phyloP scores from a whole-genome alignment of 2,329 filamentous ascomycete genomes.

The Aspergillus ochraceoroseus region DNA sequence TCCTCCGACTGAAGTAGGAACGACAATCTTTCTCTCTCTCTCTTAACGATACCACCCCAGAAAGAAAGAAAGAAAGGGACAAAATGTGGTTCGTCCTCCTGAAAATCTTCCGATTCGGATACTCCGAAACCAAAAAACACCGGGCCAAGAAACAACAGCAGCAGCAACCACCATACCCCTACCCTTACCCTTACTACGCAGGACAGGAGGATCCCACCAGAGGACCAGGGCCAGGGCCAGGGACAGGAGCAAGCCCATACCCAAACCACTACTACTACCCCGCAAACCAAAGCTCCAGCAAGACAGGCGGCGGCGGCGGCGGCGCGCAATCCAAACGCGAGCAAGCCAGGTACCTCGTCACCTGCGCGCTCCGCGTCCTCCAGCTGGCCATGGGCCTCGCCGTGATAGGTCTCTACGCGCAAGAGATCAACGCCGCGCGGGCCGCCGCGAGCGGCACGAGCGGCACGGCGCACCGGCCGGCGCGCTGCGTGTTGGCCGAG shows the following conservation, averaged over 20 bases:
- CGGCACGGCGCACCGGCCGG: conserved; percentile 57
- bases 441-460: conserved; percentile 45
- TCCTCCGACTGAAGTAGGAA: conserved; percentile 3
- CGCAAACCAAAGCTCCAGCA: not conserved
- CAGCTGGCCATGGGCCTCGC: conserved; percentile 73
- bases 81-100: conserved; percentile 31
- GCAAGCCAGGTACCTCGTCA: conserved; percentile 22
- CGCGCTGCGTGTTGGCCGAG: conserved; percentile 75
- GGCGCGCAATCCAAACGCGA: too few relatives aligned
- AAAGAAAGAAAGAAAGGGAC: not conserved
- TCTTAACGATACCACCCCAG: not conserved
- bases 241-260: conserved; percentile 14
- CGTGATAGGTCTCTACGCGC: conserved; percentile 72
- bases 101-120: conserved; percentile 29
- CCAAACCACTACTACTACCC: conserved; percentile 14
- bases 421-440: conserved; percentile 52
- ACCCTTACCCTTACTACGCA: conserved; percentile 2
- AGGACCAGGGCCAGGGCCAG: too few relatives aligned
- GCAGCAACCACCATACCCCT: conserved; percentile 14
- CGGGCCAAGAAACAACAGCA: conserved; percentile 25
- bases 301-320: too few relatives aligned
- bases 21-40: not conserved
- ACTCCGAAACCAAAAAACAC: conserved; percentile 31
- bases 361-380: conserved; percentile 59
- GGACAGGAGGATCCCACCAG: not conserved